Evolutionary conservation across 306 rosid species (phyloP).

Genomic region (Vigna angularis): DNA sequence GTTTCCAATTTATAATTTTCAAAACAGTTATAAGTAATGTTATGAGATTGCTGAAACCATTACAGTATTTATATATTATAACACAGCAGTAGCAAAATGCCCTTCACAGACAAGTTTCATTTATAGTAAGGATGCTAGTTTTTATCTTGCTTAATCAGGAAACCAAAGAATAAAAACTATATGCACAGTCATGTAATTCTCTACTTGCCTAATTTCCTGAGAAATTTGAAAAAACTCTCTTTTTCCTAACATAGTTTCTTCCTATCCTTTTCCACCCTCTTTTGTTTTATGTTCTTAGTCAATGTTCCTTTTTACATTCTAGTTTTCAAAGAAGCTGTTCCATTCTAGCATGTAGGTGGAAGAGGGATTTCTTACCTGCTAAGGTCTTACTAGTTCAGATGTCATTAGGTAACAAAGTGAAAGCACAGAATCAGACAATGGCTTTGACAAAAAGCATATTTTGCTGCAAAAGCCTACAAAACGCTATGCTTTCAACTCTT

Average conservation of each 20-base stretch:
- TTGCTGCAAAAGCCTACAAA: background rate
- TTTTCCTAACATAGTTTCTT: background rate
- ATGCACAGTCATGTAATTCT: background rate
- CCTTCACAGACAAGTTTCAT: background rate
- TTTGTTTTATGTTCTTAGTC: background rate
- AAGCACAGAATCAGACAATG: constrained; percentile 35
- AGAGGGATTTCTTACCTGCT: constrained; percentile 34
- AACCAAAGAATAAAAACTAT: background rate
- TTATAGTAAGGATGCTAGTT: background rate
- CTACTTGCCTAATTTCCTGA: background rate
- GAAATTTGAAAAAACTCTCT: background rate
- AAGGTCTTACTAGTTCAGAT: constrained; percentile 30
- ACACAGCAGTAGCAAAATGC: background rate
- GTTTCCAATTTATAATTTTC: background rate
- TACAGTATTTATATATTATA: background rate
- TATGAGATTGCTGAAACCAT: background rate
- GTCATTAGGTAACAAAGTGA: constrained; percentile 33
- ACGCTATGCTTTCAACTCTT: constrained; percentile 2
- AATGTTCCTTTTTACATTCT: constrained; percentile 7
- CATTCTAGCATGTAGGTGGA: constrained; percentile 10
- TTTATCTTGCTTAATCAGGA: constrained; percentile 2
- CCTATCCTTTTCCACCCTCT: background rate
- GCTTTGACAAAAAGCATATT: constrained; percentile 26
- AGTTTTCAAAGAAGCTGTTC: background rate
- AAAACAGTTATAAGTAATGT: background rate